Evolutionary conservation across 345 rosid species (phyloP).

Genomic region (Linum usitatissimum): DNA sequence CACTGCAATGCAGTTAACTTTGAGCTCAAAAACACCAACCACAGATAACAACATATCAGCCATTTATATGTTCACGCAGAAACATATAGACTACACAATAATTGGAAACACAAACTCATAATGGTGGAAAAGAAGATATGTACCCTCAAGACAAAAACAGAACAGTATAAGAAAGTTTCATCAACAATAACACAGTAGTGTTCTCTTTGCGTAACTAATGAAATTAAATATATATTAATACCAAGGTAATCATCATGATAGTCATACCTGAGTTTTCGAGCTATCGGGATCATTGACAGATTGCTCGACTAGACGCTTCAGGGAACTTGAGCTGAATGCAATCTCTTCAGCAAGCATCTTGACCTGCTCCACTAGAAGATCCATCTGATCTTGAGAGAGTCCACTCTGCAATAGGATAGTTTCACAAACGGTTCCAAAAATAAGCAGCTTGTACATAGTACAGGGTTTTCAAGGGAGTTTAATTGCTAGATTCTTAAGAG

Average conservation of each 20-base stretch:
- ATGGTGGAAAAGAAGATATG: background rate
- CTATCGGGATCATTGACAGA: slow-evolving; percentile 74
- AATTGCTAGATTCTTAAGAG: too few relatives aligned
- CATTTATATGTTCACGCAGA: background rate
- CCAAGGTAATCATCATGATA: slow-evolving; percentile 1
- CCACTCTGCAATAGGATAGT: slow-evolving; percentile 13
- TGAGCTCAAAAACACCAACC: background rate
- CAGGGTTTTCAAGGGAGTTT: too few relatives aligned
- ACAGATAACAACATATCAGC: background rate
- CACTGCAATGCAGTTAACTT: background rate
- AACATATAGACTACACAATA: background rate
- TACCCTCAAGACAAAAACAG: background rate
- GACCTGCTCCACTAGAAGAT: slow-evolving; percentile 94
- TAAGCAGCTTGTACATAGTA: too few relatives aligned
- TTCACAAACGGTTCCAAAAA: background rate
- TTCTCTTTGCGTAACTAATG: background rate
- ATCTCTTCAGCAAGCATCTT: slow-evolving; percentile 99
- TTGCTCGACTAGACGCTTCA: slow-evolving; percentile 91
- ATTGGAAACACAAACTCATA: background rate
- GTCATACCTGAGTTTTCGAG: slow-evolving; percentile 61
- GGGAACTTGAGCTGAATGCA: slow-evolving; percentile 84
- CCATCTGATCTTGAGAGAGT: slow-evolving; percentile 86
- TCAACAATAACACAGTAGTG: background rate
- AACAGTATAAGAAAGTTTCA: background rate
- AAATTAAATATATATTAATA: too few relatives aligned